Percentiles rank a stretch among this genome's conserved stretches.
These are phyloP conservation scores for Akebia trifoliata DNA, from an alignment of 164 flowering plant species.

Conservation along the genomic window DNA sequence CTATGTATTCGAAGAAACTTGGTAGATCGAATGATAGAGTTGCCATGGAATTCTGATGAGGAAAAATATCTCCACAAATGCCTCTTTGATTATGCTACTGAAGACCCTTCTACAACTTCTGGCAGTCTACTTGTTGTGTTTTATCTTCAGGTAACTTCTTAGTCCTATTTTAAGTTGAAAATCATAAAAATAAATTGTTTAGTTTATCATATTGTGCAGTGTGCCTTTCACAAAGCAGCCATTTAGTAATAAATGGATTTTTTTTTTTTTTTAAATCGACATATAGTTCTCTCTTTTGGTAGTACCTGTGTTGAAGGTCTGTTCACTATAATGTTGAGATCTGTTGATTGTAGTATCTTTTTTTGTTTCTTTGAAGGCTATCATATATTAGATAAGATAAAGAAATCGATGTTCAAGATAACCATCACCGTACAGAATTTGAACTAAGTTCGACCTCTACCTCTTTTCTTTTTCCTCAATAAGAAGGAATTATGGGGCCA, in stretches of 20 bases:
- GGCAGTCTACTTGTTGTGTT: constrained; percentile 93
- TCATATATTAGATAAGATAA: no score
- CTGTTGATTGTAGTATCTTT: no score
- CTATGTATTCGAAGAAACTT: constrained; percentile 81
- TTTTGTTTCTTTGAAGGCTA: no score
- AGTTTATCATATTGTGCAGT: not conserved
- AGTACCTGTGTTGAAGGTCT: not conserved
- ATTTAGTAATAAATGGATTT: no score
- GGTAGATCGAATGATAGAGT: constrained; percentile 80
- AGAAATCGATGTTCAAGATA: no score
- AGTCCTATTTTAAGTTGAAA: not conserved
- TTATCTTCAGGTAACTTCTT: constrained; percentile 73
- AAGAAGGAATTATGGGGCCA: no score
- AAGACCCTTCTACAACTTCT: constrained; percentile 48
- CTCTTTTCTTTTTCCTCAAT: no score
- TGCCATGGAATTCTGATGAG: constrained; percentile 92
- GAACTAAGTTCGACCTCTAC: no score
- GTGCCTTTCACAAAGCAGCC: no score
- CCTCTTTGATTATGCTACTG: constrained; percentile 59
- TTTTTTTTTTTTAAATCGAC: no score
- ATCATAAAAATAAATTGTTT: not conserved
- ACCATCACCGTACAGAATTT: no score
- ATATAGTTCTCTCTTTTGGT: not conserved
- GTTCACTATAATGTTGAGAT: not conserved
- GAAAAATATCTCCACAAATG: constrained; percentile 81